These are phyloP conservation scores for Rhizomucor miehei DNA, from an alignment of 371 early-diverging fungal species.

Conservation along the genomic window DNA sequence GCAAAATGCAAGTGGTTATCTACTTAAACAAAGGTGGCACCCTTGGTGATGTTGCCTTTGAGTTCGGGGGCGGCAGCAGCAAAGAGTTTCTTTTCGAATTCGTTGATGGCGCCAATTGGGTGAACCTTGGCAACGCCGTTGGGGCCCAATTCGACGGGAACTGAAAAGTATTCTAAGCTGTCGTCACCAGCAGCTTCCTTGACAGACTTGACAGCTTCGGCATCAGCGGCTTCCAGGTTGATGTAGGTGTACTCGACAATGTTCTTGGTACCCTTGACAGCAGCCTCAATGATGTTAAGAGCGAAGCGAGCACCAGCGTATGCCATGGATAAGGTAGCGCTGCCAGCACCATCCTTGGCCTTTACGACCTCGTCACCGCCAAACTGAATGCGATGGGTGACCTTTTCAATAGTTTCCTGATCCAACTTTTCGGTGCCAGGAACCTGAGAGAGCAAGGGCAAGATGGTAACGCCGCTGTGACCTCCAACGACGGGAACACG, in stretches of 20 bases:
- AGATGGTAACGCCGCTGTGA: slow-evolving; percentile 88
- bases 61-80: slow-evolving; percentile 74
- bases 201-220: slow-evolving; percentile 41
- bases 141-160: slow-evolving; percentile 79
- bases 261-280: slow-evolving; percentile 58
- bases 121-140: slow-evolving; percentile 73
- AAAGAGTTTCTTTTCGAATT: slow-evolving; percentile 71
- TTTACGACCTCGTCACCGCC: slow-evolving; percentile 96
- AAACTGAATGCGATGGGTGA: slow-evolving; percentile 88
- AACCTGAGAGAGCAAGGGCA: slow-evolving; percentile 80
- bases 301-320: slow-evolving; percentile 89
- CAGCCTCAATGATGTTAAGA: slow-evolving; percentile 70
- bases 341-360: slow-evolving; percentile 85
- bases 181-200: slow-evolving; percentile 52
- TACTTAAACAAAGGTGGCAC: slow-evolving; percentile 46
- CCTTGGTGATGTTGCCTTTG: slow-evolving; percentile 76
- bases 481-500: slow-evolving; percentile 87
- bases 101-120: slow-evolving; percentile 63
- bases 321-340: slow-evolving; percentile 93
- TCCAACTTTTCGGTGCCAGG: slow-evolving; percentile 53
- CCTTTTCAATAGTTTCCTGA: slow-evolving; percentile 68
- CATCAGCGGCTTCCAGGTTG: slow-evolving; percentile 69
- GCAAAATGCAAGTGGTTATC: too few relatives aligned
- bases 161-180: slow-evolving; percentile 74
- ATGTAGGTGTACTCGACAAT: slow-evolving; percentile 81